Evolutionary conservation across 371 early-diverging fungal species (phyloP).

Genomic region (Capniomyces stellatus): DNA sequence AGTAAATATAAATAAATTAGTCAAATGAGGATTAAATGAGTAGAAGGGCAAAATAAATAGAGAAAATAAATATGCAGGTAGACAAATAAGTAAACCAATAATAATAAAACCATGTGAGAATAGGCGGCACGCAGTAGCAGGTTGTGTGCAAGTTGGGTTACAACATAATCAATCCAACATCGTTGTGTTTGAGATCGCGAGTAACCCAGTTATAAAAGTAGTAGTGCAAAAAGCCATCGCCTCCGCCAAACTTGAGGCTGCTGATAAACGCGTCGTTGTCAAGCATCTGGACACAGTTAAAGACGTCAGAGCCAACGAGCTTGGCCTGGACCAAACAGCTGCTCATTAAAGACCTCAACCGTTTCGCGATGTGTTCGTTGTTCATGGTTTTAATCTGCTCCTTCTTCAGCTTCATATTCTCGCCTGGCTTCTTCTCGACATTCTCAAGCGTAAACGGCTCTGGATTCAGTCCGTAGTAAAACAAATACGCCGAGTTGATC

Average conservation of each 20-base stretch:
- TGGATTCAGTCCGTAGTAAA: conserved; percentile 68
- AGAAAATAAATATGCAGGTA: too few relatives aligned
- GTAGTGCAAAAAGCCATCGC: conserved; percentile 84
- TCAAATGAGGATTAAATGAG: too few relatives aligned
- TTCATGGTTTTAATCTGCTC: conserved; percentile 16
- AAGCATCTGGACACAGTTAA: conserved; percentile 79
- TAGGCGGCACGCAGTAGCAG: too few relatives aligned
- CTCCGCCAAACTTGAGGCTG: conserved; percentile 75
- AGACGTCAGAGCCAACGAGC: conserved; percentile 67
- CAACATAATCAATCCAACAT: conserved; percentile 78
- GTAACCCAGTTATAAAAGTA: conserved; percentile 91
- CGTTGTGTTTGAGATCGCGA: conserved; percentile 35
- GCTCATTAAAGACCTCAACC: conserved; percentile 38
- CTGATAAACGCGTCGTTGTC: conserved; percentile 56
- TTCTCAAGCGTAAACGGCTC: conserved; percentile 14
- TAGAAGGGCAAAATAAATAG: too few relatives aligned
- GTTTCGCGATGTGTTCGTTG: conserved; percentile 26
- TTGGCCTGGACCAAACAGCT: conserved; percentile 66
- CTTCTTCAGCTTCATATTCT: conserved; percentile 14
- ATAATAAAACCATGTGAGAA: too few relatives aligned
- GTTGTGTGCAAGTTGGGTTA: too few relatives aligned
- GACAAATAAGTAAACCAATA: too few relatives aligned
- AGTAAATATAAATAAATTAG: too few relatives aligned
- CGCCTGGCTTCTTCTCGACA: conserved; percentile 22
- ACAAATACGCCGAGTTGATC: conserved; percentile 80